Evolutionary conservation across 106 monocot species (phyloP), one percentile per base, ranked within the genome.

Genomic region (Agapanthus africanus): DNA sequence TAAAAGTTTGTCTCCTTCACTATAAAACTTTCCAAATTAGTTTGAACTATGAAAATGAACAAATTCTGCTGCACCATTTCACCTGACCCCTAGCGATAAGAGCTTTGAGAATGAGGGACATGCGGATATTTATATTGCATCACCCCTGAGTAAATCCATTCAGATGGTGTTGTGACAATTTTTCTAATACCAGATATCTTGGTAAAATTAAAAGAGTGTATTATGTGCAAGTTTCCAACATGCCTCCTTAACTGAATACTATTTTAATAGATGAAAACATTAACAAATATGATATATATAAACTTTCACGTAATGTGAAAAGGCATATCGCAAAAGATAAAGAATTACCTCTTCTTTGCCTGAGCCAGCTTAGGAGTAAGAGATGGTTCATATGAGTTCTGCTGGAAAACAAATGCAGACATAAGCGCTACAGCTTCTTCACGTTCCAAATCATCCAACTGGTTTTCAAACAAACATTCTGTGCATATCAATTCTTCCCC

Each of bases 331-430:
- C 8, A 18, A n/a, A 64, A 64, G 36, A 64, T 38, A n/a, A 6
- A 37, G 23, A 57, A 39, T 21, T 50, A 95, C 94, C 91, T 88
- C 70, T 86, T 77, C 35, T 62, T 81, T 28, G 95, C 91, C 34
- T 62, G 67, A 39, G 85, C 79, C 40, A 95, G 72, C 57, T 88
- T 91, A 36, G 84, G 84, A 46, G 88, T 81, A 66, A 95, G 83
- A 77, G 83, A 69, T 40, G 88, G 91, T 59, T 88, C 84, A 50
- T 88, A 88, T 16, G 95, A 74, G 54, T 91, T 88, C 78, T 95
- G 95, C 79, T 95, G 95, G 66, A 95, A 95, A 71, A 95, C 95
- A 76, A 95, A 69, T 59, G 95, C 81, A 76, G 95, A 95, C 95
- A 95, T 91, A 69, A 95, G 57, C 28, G 95, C 95, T 13, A 95